Percentiles rank a stretch among this genome's conserved stretches.
Conservation (phyloP, 192 early-diverging fungal species). For the Linnemannia hyalina region DNA sequence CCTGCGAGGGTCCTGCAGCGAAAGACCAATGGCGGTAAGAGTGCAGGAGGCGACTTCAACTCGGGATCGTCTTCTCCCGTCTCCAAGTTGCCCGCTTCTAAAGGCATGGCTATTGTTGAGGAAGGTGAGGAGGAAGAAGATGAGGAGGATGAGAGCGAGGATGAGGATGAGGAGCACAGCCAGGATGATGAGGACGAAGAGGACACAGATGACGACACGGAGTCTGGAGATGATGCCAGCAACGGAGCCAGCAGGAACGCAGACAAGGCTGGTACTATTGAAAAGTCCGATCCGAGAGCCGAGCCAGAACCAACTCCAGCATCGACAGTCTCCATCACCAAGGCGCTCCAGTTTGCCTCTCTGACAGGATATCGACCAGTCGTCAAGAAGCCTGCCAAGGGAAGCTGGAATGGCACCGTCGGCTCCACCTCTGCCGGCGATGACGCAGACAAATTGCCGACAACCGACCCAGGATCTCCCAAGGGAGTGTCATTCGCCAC, state of each 20-base stretch:
- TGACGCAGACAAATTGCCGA: background rate
- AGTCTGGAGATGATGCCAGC: background rate
- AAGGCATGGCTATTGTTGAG: conserved; percentile 41
- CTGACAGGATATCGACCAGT: conserved; percentile 43
- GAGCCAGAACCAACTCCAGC: background rate
- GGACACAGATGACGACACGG: background rate
- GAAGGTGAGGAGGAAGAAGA: conserved; percentile 44
- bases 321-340: conserved; percentile 17
- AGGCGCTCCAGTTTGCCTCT: conserved; percentile 41
- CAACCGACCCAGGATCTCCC: conserved; percentile 16
- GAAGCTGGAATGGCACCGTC: conserved; percentile 33
- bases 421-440: background rate
- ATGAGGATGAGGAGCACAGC: background rate
- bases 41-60: background rate
- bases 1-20: conserved; percentile 47
- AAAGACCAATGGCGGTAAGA: conserved; percentile 14
- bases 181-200: conserved; percentile 10
- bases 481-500: conserved; percentile 49
- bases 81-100: conserved; percentile 17
- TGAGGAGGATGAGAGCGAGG: conserved; percentile 21
- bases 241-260: background rate
- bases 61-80: background rate
- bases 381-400: conserved; percentile 46
- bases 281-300: background rate
- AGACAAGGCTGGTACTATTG: background rate